Base-by-base conservation (phyloP, 202 grass and related monocot species). In the Panicum virgatum region DNA sequence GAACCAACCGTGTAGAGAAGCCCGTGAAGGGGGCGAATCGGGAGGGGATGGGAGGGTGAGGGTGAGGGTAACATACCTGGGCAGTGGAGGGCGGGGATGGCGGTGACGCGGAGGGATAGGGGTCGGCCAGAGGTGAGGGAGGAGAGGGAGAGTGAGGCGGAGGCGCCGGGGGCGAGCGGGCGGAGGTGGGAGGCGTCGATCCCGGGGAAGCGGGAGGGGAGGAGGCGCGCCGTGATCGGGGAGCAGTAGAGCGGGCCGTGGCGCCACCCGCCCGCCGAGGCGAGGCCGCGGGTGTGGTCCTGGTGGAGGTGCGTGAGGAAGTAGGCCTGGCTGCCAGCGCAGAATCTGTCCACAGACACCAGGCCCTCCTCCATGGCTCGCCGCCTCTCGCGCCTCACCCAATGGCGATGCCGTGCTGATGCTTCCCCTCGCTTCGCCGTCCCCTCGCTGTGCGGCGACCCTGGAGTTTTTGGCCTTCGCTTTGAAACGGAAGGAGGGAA, bases 291-390 rank as follows among this genome's bases (percentile, higher is more conserved):
- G 36, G 92, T 94, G 92, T 94, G 94, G 78, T 97, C 94, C 47
- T 87, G 58, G 88, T 94, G 92, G 60, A 97, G 94, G 86, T 94
- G 92, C 39, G 90, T 97, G 77, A 97, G 92, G 81, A 97, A 97
- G 88, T 97, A 97, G 22, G 62, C 94, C 66, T 87, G 83, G 75
- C 87, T 84, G 18, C 80, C 81, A 42, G 78, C 88, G 75, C 42
- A 34, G 80, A 91, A 97, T 83, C 84, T 89, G 51, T 94, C 92
- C 45, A 97, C 82, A 25, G 89, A 86, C 26, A 97, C 85, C 76
- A 92, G n/a, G 22, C 94, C 94, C 62, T 90, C 83, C 19, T 93
- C 89, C 80, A 92, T 91, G 40, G 70, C 56, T 39, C 34, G 34
- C 46, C 69, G 36, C 69, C 44, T 34, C 40, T 13, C 44, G n/a